Percentiles rank a stretch among this genome's conserved stretches.
phyloP scores from a whole-genome alignment of 2,329 filamentous ascomycete species.

The Penicillium sp. region DNA sequence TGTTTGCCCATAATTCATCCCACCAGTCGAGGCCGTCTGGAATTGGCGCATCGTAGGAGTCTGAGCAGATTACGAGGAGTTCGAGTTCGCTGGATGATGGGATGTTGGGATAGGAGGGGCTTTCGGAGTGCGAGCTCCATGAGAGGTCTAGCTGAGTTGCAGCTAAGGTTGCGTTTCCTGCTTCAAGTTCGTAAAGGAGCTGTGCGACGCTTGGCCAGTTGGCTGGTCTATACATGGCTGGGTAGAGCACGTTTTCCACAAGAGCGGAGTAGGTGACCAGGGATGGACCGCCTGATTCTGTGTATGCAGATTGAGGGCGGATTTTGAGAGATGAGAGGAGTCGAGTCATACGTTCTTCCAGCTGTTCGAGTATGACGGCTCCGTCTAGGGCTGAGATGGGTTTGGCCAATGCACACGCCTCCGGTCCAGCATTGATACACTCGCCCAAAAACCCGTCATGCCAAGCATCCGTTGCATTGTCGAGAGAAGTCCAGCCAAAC shows the following conservation, averaged over 20 bases:
- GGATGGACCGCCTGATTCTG: conserved; percentile 17
- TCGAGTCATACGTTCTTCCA: conserved; percentile 15
- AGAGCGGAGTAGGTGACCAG: conserved; percentile 22
- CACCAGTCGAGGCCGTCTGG: conserved; percentile 22
- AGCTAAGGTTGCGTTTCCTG: conserved; percentile 20
- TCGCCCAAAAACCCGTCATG: conserved; percentile 23
- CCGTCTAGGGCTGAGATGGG: background rate
- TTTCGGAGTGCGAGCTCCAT: conserved; percentile 14
- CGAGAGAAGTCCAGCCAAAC: conserved; percentile 24
- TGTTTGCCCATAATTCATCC: conserved; percentile 17
- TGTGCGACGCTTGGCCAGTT: conserved; percentile 16
- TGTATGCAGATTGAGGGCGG: conserved; percentile 21
- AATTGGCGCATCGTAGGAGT: conserved; percentile 21
- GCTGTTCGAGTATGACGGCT: conserved; percentile 11
- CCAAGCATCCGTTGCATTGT: conserved; percentile 24
- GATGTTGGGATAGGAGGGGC: background rate
- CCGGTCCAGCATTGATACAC: conserved; percentile 21
- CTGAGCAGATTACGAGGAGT: conserved; percentile 20
- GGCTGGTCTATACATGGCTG: conserved; percentile 19
- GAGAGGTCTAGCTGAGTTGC: conserved; percentile 12
- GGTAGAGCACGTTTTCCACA: conserved; percentile 14
- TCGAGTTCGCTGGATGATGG: conserved; percentile 12
- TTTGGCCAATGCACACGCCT: conserved; percentile 21
- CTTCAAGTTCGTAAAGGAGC: conserved; percentile 21
- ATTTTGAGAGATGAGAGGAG: conserved; percentile 13